Percentiles rank a stretch among this genome's conserved stretches.
These are phyloP conservation scores for Blastobotrys ciferrii DNA, from an alignment of 1,139 yeast genomes.

Conservation along the genomic window DNA sequence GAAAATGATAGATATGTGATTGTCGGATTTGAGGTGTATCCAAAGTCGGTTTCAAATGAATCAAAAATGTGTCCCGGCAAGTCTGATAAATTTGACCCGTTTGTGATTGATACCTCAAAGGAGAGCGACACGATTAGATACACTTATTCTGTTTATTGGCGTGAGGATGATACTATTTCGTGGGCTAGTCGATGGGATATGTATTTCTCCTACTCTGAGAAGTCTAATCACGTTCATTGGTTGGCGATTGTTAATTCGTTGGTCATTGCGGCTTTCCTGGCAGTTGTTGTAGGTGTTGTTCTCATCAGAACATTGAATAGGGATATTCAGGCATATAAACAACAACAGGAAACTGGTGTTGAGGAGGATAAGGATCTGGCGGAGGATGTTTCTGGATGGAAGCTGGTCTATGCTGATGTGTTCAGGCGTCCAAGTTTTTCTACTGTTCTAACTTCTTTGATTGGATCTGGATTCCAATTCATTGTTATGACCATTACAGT, in stretches of 20 bases:
- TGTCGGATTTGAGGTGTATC: constrained; percentile 90
- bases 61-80: constrained; percentile 31
- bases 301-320: constrained; percentile 49
- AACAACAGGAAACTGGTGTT: constrained; percentile 23
- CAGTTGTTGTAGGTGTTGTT: constrained; percentile 63
- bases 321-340: constrained; percentile 44
- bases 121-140: constrained; percentile 53
- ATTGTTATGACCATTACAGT: constrained; percentile 63
- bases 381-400: constrained; percentile 50
- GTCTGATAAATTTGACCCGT: constrained; percentile 24
- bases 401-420: constrained; percentile 52
- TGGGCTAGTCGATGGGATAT: constrained; percentile 76
- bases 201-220: constrained; percentile 59
- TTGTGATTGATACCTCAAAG: constrained; percentile 33
- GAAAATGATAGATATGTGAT: constrained; percentile 51
- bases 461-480: constrained; percentile 73
- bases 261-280: constrained; percentile 55
- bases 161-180: constrained; percentile 68
- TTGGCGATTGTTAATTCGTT: constrained; percentile 64
- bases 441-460: constrained; percentile 51
- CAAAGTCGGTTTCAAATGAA: constrained; percentile 65
- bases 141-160: constrained; percentile 86
- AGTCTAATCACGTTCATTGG: constrained; percentile 61
- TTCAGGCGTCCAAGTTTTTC: constrained; percentile 51
- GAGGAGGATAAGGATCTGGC: constrained; percentile 33